phyloP scores from a whole-genome alignment of 176 grass and related monocot genomes.

The Oryza officinalis region DNA sequence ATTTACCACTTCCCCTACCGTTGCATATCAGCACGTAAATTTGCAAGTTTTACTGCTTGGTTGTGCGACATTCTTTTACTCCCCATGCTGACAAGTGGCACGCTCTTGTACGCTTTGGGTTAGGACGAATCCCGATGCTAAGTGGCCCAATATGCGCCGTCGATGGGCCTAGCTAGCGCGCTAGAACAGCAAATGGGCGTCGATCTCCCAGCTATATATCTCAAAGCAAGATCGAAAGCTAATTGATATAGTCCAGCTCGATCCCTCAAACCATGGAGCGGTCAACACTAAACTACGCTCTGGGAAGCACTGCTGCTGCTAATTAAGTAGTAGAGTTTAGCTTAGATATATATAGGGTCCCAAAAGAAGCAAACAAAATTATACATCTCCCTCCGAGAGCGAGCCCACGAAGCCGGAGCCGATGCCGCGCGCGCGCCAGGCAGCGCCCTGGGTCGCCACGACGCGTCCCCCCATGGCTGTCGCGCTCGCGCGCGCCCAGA shows the following conservation, averaged over 20 bases:
- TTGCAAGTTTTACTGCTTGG: neutral
- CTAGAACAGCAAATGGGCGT: neutral
- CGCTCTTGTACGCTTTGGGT: neutral
- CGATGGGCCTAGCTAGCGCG: neutral
- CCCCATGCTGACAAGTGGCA: no score
- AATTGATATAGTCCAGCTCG: neutral
- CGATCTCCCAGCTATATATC: neutral
- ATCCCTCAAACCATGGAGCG: neutral
- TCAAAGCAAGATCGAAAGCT: neutral
- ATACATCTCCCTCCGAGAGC: neutral
- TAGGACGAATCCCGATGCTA: neutral
- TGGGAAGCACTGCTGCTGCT: neutral
- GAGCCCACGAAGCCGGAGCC: slow-evolving; percentile 9
- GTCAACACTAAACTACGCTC: neutral
- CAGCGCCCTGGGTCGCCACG: slow-evolving; percentile 31
- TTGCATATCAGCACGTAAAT: neutral
- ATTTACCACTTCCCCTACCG: neutral
- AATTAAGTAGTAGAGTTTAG: neutral
- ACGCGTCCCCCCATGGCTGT: slow-evolving; percentile 35
- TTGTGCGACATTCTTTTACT: neutral
- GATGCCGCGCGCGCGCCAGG: slow-evolving; percentile 19
- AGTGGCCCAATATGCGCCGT: neutral
- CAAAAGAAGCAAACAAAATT: slow-evolving; percentile 21
- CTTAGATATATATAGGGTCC: neutral
- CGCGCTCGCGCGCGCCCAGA: neutral